Percentiles rank a stretch among this genome's conserved stretches.
Conservation (phyloP, 2,329 filamentous ascomycete genomes). For the Botryotinia convoluta region DNA sequence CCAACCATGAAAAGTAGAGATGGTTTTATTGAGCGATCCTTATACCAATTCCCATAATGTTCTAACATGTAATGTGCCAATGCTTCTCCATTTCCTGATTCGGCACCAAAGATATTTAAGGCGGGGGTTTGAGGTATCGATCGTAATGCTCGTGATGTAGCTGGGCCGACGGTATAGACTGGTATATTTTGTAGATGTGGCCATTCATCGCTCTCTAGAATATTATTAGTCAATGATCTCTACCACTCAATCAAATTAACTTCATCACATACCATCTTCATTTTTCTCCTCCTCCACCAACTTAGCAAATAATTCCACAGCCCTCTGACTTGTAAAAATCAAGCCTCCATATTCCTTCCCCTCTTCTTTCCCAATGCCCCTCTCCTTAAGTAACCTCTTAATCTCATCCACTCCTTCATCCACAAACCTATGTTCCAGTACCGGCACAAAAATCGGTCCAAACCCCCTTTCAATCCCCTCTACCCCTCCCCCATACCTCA, state of each 20-base stretch:
- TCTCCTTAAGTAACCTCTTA: conserved; percentile 47
- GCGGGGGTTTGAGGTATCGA: conserved; percentile 51
- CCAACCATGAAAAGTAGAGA: conserved; percentile 84
- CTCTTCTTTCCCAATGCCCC: conserved; percentile 41
- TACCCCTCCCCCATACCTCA: background rate
- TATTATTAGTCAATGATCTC: background rate
- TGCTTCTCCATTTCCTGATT: conserved; percentile 80
- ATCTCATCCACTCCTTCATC: conserved; percentile 56
- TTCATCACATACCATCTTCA: conserved; percentile 21
- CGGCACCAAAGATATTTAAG: conserved; percentile 69
- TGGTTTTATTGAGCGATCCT: conserved; percentile 46
- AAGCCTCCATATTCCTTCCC: conserved; percentile 64
- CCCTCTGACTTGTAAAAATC: conserved; percentile 80
- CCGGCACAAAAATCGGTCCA: conserved; percentile 69
- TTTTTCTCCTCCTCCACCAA: conserved; percentile 51
- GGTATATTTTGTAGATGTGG: conserved; percentile 56
- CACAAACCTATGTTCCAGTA: conserved; percentile 69
- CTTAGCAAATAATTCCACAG: conserved; percentile 72
- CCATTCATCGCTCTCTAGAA: conserved; percentile 41
- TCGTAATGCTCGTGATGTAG: conserved; percentile 71
- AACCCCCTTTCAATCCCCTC: conserved; percentile 45
- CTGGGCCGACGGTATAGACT: conserved; percentile 77
- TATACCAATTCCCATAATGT: conserved; percentile 64
- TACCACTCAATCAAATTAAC: conserved; percentile 8
- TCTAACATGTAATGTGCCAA: conserved; percentile 75